Conservation (phyloP, 495 filamentous ascomycete species). For the Bacidia rubella region DNA sequence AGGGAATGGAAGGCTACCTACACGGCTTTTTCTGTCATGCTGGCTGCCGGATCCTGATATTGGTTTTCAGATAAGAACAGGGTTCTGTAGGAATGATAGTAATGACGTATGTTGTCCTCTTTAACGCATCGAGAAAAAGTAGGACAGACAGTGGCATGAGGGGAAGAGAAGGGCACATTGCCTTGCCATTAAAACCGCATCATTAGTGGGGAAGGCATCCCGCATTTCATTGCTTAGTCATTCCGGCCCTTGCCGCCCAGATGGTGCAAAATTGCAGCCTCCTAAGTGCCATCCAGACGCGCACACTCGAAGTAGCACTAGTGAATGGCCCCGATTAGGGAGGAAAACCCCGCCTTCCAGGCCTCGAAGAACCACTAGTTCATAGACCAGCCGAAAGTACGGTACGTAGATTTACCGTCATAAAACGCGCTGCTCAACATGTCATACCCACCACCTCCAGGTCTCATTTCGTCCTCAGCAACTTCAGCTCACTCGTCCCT, state of each 20-base stretch:
- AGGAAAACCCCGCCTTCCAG: too few species aligned
- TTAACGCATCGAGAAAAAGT: conserved; percentile 21
- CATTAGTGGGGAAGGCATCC: background rate
- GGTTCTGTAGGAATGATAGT: too few species aligned
- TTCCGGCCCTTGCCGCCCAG: too few species aligned
- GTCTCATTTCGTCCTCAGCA: conserved; percentile 42
- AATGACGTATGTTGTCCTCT: conserved; percentile 8
- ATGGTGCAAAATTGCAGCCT: too few species aligned
- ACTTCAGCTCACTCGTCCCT: conserved; percentile 48
- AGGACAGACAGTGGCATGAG: conserved; percentile 23
- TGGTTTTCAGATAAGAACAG: too few species aligned
- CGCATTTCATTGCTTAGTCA: background rate
- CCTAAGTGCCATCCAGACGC: too few species aligned
- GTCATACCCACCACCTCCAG: conserved; percentile 88
- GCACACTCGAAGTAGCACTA: too few species aligned
- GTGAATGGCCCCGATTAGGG: too few species aligned
- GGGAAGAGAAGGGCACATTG: conserved; percentile 11
- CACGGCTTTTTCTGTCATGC: conserved; percentile 43
- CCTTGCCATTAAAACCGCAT: background rate
- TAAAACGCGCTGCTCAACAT: conserved; percentile 68
- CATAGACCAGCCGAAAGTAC: too few species aligned
- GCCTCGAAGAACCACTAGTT: too few species aligned
- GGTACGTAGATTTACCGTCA: too few species aligned
- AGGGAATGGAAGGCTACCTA: conserved; percentile 30
- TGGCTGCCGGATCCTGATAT: too few species aligned